phyloP scores from a whole-genome alignment of 495 filamentous ascomycete genomes.

The Extremus antarcticus region DNA sequence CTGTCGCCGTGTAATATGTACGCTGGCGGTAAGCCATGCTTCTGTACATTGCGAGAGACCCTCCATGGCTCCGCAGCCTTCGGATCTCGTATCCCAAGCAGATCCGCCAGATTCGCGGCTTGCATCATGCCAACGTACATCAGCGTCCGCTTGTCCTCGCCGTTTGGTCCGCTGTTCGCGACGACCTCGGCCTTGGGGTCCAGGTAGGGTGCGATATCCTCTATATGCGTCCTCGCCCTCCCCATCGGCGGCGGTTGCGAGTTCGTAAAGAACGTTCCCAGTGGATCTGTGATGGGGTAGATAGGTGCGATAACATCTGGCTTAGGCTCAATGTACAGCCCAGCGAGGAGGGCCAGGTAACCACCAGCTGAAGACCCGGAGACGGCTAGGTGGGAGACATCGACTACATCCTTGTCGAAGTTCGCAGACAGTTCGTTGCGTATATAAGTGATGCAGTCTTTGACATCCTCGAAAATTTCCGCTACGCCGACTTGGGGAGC shows the following conservation, averaged over 20 bases:
- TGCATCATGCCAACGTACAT: constrained; percentile 11
- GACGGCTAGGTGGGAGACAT: constrained; percentile 9
- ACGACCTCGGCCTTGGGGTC: constrained; percentile 4
- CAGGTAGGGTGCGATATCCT: constrained; percentile 1
- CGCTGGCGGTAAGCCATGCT: constrained; percentile 9
- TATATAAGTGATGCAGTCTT: constrained; percentile 14
- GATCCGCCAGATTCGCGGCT: constrained; percentile 2
- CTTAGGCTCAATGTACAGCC: constrained; percentile 16
- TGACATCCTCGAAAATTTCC: constrained; percentile 15
- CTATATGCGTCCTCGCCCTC: not conserved
- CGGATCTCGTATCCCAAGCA: not conserved
- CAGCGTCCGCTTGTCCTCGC: not conserved
- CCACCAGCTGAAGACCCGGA: constrained; percentile 11
- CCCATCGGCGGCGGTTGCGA: constrained; percentile 8
- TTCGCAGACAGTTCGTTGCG: constrained; percentile 4
- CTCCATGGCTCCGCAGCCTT: constrained; percentile 5
- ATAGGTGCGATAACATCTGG: constrained; percentile 14
- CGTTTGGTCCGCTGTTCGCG: constrained; percentile 1
- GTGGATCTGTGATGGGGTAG: constrained; percentile 17
- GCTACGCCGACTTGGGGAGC: constrained; percentile 11
- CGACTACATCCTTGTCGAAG: not conserved
- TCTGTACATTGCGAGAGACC: constrained; percentile 6
- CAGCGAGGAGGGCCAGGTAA: constrained; percentile 16
- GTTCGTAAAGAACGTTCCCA: constrained; percentile 12
- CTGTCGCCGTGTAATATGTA: constrained; percentile 12